These are phyloP conservation scores for Goffeauzyma gilvescens DNA, from an alignment of 768 basidiomycete genomes.

Conservation along the genomic window DNA sequence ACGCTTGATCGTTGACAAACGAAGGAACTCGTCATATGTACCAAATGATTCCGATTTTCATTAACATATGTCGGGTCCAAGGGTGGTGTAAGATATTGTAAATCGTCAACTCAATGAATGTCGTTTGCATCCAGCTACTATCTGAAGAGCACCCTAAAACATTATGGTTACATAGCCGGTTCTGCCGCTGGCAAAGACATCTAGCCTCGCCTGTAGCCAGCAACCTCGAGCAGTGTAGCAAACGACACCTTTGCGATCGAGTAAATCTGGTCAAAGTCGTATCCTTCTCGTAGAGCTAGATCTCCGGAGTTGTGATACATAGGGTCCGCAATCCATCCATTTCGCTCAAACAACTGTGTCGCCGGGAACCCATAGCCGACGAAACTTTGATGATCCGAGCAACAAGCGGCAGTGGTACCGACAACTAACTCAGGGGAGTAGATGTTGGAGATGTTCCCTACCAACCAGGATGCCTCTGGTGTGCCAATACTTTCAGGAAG, in stretches of 20 bases:
- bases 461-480: slow-evolving; percentile 52
- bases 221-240: slow-evolving; percentile 49
- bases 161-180: too few species aligned
- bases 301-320: slow-evolving; percentile 59
- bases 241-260: slow-evolving; percentile 78
- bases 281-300: slow-evolving; percentile 56
- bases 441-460: slow-evolving; percentile 53
- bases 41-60: too few species aligned
- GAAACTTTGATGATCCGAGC: slow-evolving; percentile 62
- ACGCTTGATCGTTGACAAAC: too few species aligned
- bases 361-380: slow-evolving; percentile 65
- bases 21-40: too few species aligned
- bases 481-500: slow-evolving; percentile 62
- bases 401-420: slow-evolving; percentile 45
- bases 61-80: too few species aligned
- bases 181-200: too few species aligned
- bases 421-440: slow-evolving; percentile 40
- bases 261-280: slow-evolving; percentile 61
- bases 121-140: too few species aligned
- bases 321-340: slow-evolving; percentile 65
- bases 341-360: slow-evolving; percentile 72
- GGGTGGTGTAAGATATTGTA: too few species aligned
- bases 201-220: too few species aligned
- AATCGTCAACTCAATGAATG: too few species aligned
- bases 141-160: too few species aligned